Evolutionary conservation across 2,329 filamentous ascomycete genomes (phyloP).

Genomic region (Coniochaeta hoffmannii): DNA sequence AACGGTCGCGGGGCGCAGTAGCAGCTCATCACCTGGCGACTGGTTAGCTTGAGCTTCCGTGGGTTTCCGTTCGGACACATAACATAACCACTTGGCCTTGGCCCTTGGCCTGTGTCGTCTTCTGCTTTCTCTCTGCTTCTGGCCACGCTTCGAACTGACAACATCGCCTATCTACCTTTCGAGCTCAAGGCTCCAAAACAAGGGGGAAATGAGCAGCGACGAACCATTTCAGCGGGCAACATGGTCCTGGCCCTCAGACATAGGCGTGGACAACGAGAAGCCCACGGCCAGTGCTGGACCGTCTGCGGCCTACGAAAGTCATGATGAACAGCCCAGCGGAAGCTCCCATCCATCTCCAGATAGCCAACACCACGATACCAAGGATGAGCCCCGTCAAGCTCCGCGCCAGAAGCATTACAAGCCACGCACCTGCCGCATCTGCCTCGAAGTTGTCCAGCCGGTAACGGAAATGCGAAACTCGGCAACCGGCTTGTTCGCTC

Average conservation of each 20-base stretch:
- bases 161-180: neutral
- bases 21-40: neutral
- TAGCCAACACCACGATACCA: neutral
- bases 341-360: neutral
- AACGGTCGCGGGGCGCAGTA: neutral
- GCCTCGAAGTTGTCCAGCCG: conserved; percentile 60
- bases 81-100: neutral
- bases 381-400: neutral
- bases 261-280: neutral
- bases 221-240: conserved; percentile 3
- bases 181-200: neutral
- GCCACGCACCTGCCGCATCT: conserved; percentile 79
- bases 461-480: conserved; percentile 32
- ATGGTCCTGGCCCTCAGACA: conserved; percentile 13
- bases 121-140: neutral
- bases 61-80: neutral
- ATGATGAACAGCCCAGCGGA: neutral
- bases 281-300: neutral
- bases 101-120: neutral
- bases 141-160: neutral
- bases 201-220: conserved; percentile 8
- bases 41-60: neutral
- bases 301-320: neutral
- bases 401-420: conserved; percentile 46
- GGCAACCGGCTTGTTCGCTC: conserved; percentile 25